Percentiles rank a stretch among this genome's conserved stretches.
phyloP scores from a whole-genome alignment of 179 eudicot species.

The Gypsophila paniculata region DNA sequence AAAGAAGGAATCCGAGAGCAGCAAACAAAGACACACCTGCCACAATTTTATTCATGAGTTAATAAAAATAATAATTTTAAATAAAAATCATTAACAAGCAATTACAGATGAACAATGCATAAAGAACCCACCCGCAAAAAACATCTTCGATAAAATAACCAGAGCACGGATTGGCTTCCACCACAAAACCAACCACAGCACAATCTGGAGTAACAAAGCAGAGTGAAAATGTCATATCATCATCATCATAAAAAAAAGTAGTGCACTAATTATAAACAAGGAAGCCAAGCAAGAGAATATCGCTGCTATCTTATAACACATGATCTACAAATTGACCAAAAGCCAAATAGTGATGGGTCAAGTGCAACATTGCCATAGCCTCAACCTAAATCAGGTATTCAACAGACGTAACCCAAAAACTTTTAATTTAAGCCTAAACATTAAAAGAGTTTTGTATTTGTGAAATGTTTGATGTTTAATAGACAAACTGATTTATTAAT shows the following conservation, averaged over 20 bases:
- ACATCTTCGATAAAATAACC: slow-evolving; percentile 69
- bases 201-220: slow-evolving; percentile 44
- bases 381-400: neutral
- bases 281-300: neutral
- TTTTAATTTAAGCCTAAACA: neutral
- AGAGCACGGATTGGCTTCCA: slow-evolving; percentile 73
- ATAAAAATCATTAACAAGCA: neutral
- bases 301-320: neutral
- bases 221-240: slow-evolving; percentile 9
- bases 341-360: neutral
- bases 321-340: neutral
- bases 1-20: slow-evolving; percentile 59
- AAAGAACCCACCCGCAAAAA: slow-evolving; percentile 68
- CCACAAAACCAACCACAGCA: slow-evolving; percentile 78
- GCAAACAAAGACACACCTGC: slow-evolving; percentile 67
- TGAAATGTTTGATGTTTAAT: neutral
- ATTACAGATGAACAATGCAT: slow-evolving; percentile 1
- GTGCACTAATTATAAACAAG: neutral
- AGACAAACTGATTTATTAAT: neutral
- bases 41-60: slow-evolving; percentile 20
- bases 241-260: neutral
- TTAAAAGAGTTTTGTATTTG: neutral
- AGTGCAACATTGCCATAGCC: neutral
- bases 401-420: neutral
- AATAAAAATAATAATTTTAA: slow-evolving; percentile 8